Conservation (phyloP, 164 flowering plant species). For the Chimonanthus salicifolius region DNA sequence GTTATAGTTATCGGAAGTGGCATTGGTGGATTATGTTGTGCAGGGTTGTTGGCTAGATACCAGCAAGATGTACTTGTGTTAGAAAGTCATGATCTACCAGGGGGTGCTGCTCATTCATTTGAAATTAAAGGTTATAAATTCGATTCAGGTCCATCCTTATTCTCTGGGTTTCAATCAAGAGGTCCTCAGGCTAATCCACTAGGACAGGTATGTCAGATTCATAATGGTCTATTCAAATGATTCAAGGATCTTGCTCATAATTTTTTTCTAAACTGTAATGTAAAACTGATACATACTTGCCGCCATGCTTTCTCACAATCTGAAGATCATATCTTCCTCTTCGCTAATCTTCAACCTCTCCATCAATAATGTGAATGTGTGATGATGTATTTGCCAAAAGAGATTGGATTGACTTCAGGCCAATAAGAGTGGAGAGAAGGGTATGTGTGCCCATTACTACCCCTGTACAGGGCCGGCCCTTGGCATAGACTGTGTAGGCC, state of each 20-base stretch:
- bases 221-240: too few relatives aligned
- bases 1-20: slow-evolving; percentile 95
- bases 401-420: too few relatives aligned
- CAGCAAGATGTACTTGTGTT: slow-evolving; percentile 75
- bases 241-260: neutral
- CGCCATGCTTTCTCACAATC: neutral
- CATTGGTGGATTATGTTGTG: slow-evolving; percentile 88
- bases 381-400: too few relatives aligned
- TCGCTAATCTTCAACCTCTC: too few relatives aligned
- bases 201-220: slow-evolving; percentile 52
- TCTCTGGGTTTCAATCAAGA: slow-evolving; percentile 90
- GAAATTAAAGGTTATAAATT: slow-evolving; percentile 75
- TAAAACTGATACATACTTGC: neutral
- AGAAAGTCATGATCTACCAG: slow-evolving; percentile 91
- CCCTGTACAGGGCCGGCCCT: too few relatives aligned
- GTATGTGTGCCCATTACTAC: too few relatives aligned
- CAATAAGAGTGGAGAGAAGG: too few relatives aligned
- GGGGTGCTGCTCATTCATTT: slow-evolving; percentile 97
- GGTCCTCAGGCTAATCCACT: slow-evolving; percentile 97
- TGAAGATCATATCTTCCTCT: too few relatives aligned
- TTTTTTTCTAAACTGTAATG: neutral
- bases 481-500: too few relatives aligned
- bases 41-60: slow-evolving; percentile 74
- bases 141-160: slow-evolving; percentile 93
- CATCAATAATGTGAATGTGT: too few relatives aligned